Evolutionary conservation across 2,329 filamentous ascomycete genomes (phyloP), one percentile per base, ranked within the genome.

Genomic region (Penicillium sp.): DNA sequence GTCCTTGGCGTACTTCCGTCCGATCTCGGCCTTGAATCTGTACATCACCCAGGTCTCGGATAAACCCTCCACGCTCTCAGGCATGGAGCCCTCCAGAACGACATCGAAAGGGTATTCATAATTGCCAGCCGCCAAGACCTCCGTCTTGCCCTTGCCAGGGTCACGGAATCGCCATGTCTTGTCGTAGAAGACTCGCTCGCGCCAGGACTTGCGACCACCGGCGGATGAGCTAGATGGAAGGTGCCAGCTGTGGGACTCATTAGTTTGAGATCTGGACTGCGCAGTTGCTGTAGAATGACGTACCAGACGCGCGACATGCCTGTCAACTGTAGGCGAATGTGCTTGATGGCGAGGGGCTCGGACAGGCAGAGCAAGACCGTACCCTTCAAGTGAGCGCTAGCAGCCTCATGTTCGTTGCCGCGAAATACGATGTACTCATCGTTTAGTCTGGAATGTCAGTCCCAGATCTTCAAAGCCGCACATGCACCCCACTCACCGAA

Each of bases 31-130:
- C 73, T 95, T 95, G 66, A 99, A 80, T 60, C 88, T 86, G 74
- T 97, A 99, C 44, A 90, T 88, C 54, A 97, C 86, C 74, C 88
- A 93, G 15, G 89, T 92, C 63, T 95, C 89, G 51, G 83, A 81
- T 51, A 97, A 78, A 3, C 94, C 94, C 74, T 97, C 94, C 38
- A 99, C 84, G 66, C 90, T 96, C 79, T 97, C 94, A 16, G 90
- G 83, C 67, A 82, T 65, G 12, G 71, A 69, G 4, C 89, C 89
- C 15, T 87, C 82, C n/a, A 93, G 76, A 52, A 88, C 78, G 52
- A 86, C 77, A 62, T 90, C 85, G 69, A 94, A 93, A 0, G 88
- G 88, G 75, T 88, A 93, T 70, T 92, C 88, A 72, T 94, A 90
- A 72, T 93, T 93, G 57, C 88, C 88, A 24, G 87, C 83, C 4